These are phyloP conservation scores for Bocquillonia castaneifolia DNA, from an alignment of 441 rosid genomes.

Conservation along the genomic window DNA sequence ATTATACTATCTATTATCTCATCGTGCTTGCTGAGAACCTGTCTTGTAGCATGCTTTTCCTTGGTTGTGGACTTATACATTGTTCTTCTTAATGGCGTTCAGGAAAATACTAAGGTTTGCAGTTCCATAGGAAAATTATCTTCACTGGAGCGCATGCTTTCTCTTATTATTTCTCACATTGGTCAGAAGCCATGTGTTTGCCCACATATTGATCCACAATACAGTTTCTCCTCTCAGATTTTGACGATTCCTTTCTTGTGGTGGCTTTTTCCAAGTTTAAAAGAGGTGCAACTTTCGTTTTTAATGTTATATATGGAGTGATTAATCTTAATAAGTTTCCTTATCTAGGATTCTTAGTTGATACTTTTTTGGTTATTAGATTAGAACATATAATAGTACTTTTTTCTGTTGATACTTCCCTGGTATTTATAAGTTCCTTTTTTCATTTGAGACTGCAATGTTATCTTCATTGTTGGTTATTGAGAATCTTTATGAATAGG, in stretches of 20 bases:
- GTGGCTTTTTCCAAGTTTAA: conserved; percentile 70
- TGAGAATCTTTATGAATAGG: too few relatives aligned
- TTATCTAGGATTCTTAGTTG: too few relatives aligned
- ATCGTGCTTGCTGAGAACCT: neutral
- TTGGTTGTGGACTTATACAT: neutral
- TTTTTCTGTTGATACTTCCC: too few relatives aligned
- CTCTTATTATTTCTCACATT: conserved; percentile 55
- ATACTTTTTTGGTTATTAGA: too few relatives aligned
- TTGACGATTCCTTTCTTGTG: conserved; percentile 86
- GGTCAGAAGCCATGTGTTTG: conserved; percentile 68
- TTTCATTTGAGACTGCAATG: too few relatives aligned
- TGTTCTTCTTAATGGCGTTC: conserved; percentile 25
- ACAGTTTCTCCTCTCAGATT: conserved; percentile 81
- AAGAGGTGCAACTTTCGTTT: conserved; percentile 47
- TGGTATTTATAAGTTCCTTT: too few relatives aligned
- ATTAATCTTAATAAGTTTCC: conserved; percentile 7
- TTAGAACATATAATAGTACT: too few relatives aligned
- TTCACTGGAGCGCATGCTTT: conserved; percentile 63
- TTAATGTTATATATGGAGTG: neutral
- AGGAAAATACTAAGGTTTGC: conserved; percentile 49
- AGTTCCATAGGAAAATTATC: conserved; percentile 32
- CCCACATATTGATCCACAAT: conserved; percentile 52
- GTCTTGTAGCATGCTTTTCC: neutral
- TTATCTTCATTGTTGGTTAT: too few relatives aligned
- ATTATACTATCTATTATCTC: neutral